Base-by-base conservation (phyloP, 371 early-diverging fungal genomes). In the Capillidium rhysosporum region DNA sequence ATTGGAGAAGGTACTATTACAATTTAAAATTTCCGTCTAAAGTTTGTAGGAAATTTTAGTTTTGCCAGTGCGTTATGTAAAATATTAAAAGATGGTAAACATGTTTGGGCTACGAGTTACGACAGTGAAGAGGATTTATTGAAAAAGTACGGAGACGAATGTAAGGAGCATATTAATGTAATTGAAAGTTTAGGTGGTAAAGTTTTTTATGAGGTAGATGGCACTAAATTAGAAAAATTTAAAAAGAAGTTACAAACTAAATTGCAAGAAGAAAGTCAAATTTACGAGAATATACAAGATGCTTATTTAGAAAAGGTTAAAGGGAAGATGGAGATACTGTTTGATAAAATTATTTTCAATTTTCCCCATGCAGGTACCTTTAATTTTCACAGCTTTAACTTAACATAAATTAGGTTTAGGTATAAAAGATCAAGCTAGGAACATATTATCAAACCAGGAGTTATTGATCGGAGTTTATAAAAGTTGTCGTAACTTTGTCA, bases 351-450 rank as follows among this genome's bases (percentile, higher is more conserved):
- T 41, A 77, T 90, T n/a, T 93, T 95, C 65, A 92, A 92, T 64
- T 95, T 95, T 63, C 95, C 95, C 41, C 95, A 94, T 62, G 80
- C 78, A 16, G 94, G 92, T 72, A 51, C 9, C 40, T 54, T 44
- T 3, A 31, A 12, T 38, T 52, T 24, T 21, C 38, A 39, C 5
- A 29, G 10, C 49, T 7, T 9, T 38, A 30, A 25, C n/a, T n/a
- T 34, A 49, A 58, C 44, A 30, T 54, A 41, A 10, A 21, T 1
- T 46, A 78, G 84, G 84, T 24, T 63, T 75, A 10, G 94, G 96
- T 26, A 89, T 93, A 59, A 92, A 91, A 68, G 92, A 94, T 67
- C 84, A 89, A 68, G 77, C 79, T 55, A 74, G 84, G 45, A 96
- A 93, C 60, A 73, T 96, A 0, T 62, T 67, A 21, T 70, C 72